Percentiles rank a stretch among this genome's conserved stretches.
phyloP scores from a whole-genome alignment of 352 stramenopile species.

The Globisporangium alternatum region DNA sequence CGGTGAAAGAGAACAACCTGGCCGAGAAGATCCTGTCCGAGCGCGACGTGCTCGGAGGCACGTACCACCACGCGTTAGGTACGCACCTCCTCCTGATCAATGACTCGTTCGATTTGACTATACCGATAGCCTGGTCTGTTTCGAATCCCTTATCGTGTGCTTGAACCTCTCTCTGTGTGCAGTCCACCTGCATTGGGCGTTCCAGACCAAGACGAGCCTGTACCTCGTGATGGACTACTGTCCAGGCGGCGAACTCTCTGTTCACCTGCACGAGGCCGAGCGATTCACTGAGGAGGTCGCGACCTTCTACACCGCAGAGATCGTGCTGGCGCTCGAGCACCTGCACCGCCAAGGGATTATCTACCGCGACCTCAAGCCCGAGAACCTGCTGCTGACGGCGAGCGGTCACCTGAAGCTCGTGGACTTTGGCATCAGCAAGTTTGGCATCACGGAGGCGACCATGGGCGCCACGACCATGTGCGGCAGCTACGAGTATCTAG shows the following conservation, averaged over 20 bases:
- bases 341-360: conserved; percentile 82
- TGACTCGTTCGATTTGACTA: neutral
- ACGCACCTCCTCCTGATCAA: neutral
- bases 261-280: conserved; percentile 40
- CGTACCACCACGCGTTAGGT: conserved; percentile 63
- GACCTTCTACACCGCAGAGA: conserved; percentile 69
- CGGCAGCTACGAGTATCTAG: conserved; percentile 80
- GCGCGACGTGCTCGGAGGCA: conserved; percentile 71
- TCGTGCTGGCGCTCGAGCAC: conserved; percentile 76
- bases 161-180: conserved; percentile 1
- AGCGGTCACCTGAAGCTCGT: conserved; percentile 75
- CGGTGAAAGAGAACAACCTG: conserved; percentile 49
- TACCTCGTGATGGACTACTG: conserved; percentile 87
- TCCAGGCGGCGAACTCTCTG: conserved; percentile 65
- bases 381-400: conserved; percentile 68
- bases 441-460: conserved; percentile 69
- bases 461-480: conserved; percentile 60
- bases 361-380: conserved; percentile 81
- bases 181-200: conserved; percentile 80
- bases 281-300: conserved; percentile 54
- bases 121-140: neutral
- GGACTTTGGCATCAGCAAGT: conserved; percentile 85
- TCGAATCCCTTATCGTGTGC: neutral
- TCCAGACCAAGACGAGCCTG: conserved; percentile 58
- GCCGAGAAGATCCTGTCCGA: conserved; percentile 66